Base-by-base conservation (phyloP, 2,329 filamentous ascomycete genomes). In the Alternaria ethzedia region DNA sequence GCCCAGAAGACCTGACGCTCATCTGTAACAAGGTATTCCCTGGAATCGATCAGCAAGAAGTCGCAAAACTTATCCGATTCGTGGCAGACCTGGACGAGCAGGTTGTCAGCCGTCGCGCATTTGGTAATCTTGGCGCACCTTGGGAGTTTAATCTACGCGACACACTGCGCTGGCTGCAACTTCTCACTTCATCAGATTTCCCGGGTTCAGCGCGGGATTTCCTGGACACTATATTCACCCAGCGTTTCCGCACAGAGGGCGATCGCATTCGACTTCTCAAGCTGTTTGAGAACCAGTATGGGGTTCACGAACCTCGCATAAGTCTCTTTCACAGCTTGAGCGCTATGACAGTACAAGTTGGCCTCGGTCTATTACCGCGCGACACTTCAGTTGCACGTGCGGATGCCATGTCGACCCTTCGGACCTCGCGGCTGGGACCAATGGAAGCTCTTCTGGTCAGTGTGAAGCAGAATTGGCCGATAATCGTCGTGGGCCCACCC, bases 101-200 rank as follows among this genome's bases (percentile, higher is more conserved):
- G 36, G 88, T 96, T 25, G 84, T 89, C 5, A 83, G 86, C 26
- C 80, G 82, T 46, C 82, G 84, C 52, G 79, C 78, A 8, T 84
- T 91, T 65, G 88, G 87, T 41, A 79, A 81, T 12, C 77, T 84
- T 44, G 89, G 89, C 47, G 92, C 91, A 7, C 96, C 96, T 1
- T 99, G 94, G 96, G 96, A 97, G 75, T 96, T 97, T 78, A 99
- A 97, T 74, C 83, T 99, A 67, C 90, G 94, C 78, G 95, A 98
- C 78, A 92, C 93, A 4, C 87, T 96, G 59, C 88, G 95, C 64
- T 98, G 95, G 95, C 82, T 97, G 51, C 88, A 91, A 69, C 81
- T 98, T 13, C 83, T 92, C 30, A 86, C 87, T 11, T 87, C 87
- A 0, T 77, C 85, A 1, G 85, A 90, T 46, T 81, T 85, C 25